Percentiles rank a stretch among this genome's conserved stretches.
Evolutionary conservation across 306 rosid genomes (phyloP).

Genomic region (Sophora flavescens): DNA sequence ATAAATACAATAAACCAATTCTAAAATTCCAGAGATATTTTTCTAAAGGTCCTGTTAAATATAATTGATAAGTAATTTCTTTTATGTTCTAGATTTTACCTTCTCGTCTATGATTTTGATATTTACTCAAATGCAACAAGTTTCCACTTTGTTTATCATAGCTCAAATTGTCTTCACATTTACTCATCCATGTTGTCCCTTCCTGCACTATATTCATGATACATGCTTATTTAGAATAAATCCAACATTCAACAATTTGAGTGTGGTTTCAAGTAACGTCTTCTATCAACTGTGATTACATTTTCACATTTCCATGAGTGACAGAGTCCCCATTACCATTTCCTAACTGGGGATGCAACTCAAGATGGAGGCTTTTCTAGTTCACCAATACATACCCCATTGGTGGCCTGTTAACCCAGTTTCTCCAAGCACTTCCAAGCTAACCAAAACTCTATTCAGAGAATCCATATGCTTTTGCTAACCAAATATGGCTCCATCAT

Average conservation of each 20-base stretch:
- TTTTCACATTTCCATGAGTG: background rate
- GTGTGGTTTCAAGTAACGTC: background rate
- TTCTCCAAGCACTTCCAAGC: constrained; percentile 46
- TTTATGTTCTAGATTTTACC: too few species aligned
- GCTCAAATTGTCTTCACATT: too few species aligned
- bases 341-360: background rate
- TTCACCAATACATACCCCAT: constrained; percentile 38
- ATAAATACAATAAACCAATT: too few species aligned
- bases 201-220: too few species aligned
- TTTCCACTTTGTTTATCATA: too few species aligned
- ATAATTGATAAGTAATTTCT: too few species aligned
- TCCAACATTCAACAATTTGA: background rate
- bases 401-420: constrained; percentile 40
- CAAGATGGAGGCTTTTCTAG: constrained; percentile 43
- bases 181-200: too few species aligned
- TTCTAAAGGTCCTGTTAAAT: too few species aligned
- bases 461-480: constrained; percentile 27
- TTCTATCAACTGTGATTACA: background rate
- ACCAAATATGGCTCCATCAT: constrained; percentile 26
- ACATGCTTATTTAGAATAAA: background rate
- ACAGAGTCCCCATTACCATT: background rate
- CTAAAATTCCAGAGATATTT: too few species aligned
- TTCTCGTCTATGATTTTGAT: too few species aligned
- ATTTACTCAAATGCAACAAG: too few species aligned
- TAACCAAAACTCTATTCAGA: constrained; percentile 35